phyloP scores from a whole-genome alignment of 164 flowering plant genomes.

The Kalanchoe fedtschenkoi region DNA sequence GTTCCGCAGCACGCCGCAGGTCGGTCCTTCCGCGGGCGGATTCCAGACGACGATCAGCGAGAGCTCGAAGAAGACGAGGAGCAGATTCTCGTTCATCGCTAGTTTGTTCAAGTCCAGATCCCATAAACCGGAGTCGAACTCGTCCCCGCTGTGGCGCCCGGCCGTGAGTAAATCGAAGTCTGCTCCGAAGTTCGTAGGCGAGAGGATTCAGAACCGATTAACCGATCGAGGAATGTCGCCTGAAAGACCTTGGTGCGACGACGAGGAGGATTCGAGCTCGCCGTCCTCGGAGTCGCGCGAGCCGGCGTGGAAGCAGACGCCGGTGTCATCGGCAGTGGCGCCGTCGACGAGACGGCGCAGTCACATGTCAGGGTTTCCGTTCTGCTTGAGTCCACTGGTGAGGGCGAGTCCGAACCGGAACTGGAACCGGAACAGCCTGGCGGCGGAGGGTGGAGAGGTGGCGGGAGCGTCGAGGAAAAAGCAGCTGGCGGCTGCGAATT shows the following conservation, averaged over 20 bases:
- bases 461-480: not conserved
- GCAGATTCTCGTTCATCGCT: slow-evolving; percentile 4
- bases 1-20: slow-evolving; percentile 11
- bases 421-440: slow-evolving; percentile 7
- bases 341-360: not conserved
- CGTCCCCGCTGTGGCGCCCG: slow-evolving; percentile 5
- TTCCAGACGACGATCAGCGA: too few species aligned
- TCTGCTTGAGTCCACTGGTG: slow-evolving; percentile 13
- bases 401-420: slow-evolving; percentile 9
- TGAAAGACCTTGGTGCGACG: not conserved
- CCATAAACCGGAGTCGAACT: not conserved
- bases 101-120: slow-evolving; percentile 8
- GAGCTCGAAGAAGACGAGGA: not conserved
- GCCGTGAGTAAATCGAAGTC: not conserved
- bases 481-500: not conserved
- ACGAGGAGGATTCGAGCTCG: not conserved
- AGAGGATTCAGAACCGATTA: not conserved
- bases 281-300: not conserved
- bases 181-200: not conserved
- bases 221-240: slow-evolving; percentile 8
- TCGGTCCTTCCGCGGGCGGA: too few species aligned
- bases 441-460: slow-evolving; percentile 1
- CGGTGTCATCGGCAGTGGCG: not conserved
- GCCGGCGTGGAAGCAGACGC: slow-evolving; percentile 1
- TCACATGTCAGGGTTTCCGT: slow-evolving; percentile 2